phyloP scores from a whole-genome alignment of 2,329 filamentous ascomycete species.

The Aspergillus ustus region DNA sequence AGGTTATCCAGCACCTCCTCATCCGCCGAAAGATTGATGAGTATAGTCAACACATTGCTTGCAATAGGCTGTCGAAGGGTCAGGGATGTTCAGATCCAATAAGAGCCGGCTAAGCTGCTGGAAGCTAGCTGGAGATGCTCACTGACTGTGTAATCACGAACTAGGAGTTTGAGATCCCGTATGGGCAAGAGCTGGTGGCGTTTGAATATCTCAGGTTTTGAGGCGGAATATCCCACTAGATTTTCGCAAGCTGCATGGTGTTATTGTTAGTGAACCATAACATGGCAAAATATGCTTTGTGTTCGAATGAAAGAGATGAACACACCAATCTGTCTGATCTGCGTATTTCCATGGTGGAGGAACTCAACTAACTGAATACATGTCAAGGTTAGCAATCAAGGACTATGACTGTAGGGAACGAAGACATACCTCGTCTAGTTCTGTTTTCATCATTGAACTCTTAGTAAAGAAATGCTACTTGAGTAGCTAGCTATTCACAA shows the following conservation, averaged over 20 bases:
- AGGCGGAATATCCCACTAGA: constrained; percentile 79
- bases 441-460: constrained; percentile 66
- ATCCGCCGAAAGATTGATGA: constrained; percentile 87
- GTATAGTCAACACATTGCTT: constrained; percentile 80
- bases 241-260: constrained; percentile 73
- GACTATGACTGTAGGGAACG: background rate
- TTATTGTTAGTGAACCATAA: background rate
- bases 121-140: background rate
- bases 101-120: background rate
- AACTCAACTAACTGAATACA: constrained; percentile 69
- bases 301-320: background rate
- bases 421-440: constrained; percentile 71
- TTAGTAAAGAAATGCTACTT: background rate
- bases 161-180: constrained; percentile 83
- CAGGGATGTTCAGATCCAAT: background rate
- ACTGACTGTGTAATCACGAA: constrained; percentile 79
- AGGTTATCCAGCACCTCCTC: constrained; percentile 73
- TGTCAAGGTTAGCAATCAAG: background rate
- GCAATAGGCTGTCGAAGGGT: constrained; percentile 70
- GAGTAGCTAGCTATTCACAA: background rate
- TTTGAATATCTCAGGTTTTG: constrained; percentile 83
- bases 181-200: constrained; percentile 75
- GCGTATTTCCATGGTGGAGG: constrained; percentile 87
- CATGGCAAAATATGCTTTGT: constrained; percentile 9
- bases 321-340: constrained; percentile 79